Conservation (phyloP, 2,329 filamentous ascomycete species). For the Colletotrichum brevisporum region DNA sequence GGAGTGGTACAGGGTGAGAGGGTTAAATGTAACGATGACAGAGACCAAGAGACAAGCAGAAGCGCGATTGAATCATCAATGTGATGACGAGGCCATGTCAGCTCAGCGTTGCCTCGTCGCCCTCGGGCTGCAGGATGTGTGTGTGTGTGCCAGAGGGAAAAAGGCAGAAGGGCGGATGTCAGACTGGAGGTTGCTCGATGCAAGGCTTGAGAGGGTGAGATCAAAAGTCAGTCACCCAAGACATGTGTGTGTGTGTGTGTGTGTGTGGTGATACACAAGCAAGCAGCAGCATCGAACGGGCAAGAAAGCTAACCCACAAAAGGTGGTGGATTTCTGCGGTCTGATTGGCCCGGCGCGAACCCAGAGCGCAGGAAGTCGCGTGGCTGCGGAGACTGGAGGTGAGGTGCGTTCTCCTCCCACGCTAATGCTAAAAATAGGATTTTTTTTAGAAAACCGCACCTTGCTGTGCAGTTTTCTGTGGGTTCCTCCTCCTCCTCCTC, state of each 20-base stretch:
- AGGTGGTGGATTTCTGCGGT: background rate
- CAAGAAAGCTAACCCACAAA: conserved; percentile 25
- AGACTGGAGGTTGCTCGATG: conserved; percentile 3
- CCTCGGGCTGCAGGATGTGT: background rate
- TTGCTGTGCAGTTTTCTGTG: background rate
- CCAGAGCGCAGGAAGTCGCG: conserved; percentile 20
- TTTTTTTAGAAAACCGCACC: conserved; percentile 38
- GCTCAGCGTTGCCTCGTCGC: conserved; percentile 1
- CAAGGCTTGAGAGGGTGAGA: background rate
- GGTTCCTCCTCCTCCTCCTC: too few relatives aligned
- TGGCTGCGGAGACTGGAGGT: conserved; percentile 32
- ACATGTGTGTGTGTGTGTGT: background rate
- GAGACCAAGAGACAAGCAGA: background rate
- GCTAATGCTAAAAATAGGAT: conserved; percentile 39
- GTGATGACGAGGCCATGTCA: conserved; percentile 21
- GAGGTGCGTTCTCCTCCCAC: background rate
- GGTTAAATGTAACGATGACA: conserved; percentile 19
- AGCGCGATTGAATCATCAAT: conserved; percentile 2
- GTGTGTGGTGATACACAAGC: conserved; percentile 15
- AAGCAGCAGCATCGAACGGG: background rate
- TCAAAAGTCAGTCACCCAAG: background rate
- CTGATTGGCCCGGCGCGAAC: conserved; percentile 20
- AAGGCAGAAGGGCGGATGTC: background rate
- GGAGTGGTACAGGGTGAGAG: background rate
- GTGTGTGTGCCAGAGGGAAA: background rate